phyloP scores from a whole-genome alignment of 805 yeast genomes.

The Wickerhamiella vanderwaltii region DNA sequence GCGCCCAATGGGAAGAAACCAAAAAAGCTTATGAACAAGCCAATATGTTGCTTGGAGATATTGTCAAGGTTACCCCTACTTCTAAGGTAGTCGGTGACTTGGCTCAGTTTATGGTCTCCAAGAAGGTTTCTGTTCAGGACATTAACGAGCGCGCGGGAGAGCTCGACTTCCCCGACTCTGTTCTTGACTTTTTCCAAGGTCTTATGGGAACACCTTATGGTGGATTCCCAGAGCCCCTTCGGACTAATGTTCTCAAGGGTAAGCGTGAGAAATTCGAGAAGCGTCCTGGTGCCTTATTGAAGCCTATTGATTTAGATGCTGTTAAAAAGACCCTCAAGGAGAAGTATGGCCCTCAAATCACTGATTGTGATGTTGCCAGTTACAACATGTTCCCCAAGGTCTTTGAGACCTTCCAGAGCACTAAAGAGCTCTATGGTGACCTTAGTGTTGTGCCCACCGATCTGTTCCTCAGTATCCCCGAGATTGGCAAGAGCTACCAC shows the following conservation, averaged over 20 bases:
- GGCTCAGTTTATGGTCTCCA: slow-evolving; percentile 99
- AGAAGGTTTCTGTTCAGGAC: slow-evolving; percentile 76
- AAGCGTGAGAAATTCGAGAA: slow-evolving; percentile 80
- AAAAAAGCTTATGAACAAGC: slow-evolving; percentile 90
- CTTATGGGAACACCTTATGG: slow-evolving; percentile 99
- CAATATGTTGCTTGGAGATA: slow-evolving; percentile 81
- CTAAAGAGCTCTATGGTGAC: slow-evolving; percentile 73
- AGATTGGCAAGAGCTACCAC: slow-evolving; percentile 73
- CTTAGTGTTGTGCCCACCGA: slow-evolving; percentile 88
- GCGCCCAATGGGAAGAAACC: slow-evolving; percentile 92
- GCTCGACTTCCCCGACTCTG: slow-evolving; percentile 97
- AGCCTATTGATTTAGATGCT: slow-evolving; percentile 66
- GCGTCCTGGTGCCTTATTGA: slow-evolving; percentile 86
- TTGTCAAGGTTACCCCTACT: slow-evolving; percentile 97
- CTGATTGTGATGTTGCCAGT: slow-evolving; percentile 85
- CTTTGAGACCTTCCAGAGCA: slow-evolving; percentile 71
- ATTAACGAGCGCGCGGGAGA: slow-evolving; percentile 77
- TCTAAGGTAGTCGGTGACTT: slow-evolving; percentile 99
- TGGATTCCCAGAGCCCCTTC: slow-evolving; percentile 98
- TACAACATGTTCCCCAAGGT: slow-evolving; percentile 98
- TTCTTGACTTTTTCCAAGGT: slow-evolving; percentile 96
- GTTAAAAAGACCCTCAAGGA: slow-evolving; percentile 62
- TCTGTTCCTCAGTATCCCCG: slow-evolving; percentile 77
- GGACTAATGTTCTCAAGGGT: slow-evolving; percentile 80
- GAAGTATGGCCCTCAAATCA: slow-evolving; percentile 54